Evolutionary conservation across 2,329 filamentous ascomycete genomes (phyloP), one percentile per base, ranked within the genome.

Genomic region (Hypoxylon sp.): DNA sequence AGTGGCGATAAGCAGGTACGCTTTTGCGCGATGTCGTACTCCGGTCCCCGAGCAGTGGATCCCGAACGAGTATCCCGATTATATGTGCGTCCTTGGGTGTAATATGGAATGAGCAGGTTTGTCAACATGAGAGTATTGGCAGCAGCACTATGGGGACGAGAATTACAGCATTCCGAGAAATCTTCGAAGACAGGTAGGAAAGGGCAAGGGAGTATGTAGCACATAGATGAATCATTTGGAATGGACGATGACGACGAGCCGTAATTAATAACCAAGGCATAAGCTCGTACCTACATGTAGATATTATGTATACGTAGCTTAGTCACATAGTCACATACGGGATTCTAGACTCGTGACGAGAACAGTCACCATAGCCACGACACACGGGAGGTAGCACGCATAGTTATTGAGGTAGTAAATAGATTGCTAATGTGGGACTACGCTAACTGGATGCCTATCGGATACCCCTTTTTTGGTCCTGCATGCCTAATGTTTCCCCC

Each of bases 341-440:
- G 21, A 13, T 24, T 13, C 15, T 46, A 46, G 42, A 24, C 7
- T 24, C 11, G 5, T 19, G 7, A 19, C 8, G n/a, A 24, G 19
- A n/a, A n/a, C 35, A 37, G 35, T 37, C 13, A n/a, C 4, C 13
- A 46, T 24, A 46, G 42, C 42, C 42, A 24, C 5, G 10, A 3
- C 11, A 46, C 17, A 46, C 21, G 17, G 6, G 17, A 24, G 1
- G 8, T 46, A 46, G n/a, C 42, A 3, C 19, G 42, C 42, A 46
- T 46, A 46, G 42, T 21, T 24, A 1, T 24, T 13, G 4, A 46
- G 42, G 42, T 7, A 46, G 42, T 19, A 46, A 46, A 24, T 24
- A 46, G 17, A 46, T 46, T 46, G 42, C 8, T 37, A 37, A 35
- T 46, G 8, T n/a, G 10, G 42, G 42, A 46, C n/a, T 46, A 46